Evolutionary conservation across 306 rosid species (phyloP).

Genomic region (Vigna mungo): DNA sequence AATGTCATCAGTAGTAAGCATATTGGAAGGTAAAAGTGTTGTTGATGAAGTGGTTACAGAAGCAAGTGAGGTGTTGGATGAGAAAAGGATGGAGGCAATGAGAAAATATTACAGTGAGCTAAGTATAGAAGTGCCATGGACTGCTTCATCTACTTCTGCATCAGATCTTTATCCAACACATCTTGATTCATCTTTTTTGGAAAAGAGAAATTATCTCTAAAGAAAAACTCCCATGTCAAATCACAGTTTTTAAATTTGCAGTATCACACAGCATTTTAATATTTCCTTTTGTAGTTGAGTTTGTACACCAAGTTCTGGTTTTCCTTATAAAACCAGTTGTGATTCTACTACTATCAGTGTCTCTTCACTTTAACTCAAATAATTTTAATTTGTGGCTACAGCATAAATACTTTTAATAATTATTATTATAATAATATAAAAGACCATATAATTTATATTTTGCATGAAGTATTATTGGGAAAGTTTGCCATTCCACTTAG

Average conservation of each 20-base stretch:
- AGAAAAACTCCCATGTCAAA: background rate
- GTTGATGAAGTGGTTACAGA: constrained; percentile 29
- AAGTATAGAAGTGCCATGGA: constrained; percentile 25
- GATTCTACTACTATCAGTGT: background rate
- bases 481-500: too few species aligned
- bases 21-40: constrained; percentile 41
- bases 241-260: too few species aligned
- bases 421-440: too few species aligned
- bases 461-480: too few species aligned
- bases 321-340: background rate
- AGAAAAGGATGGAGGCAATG: constrained; percentile 37
- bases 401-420: too few species aligned
- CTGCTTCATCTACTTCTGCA: constrained; percentile 35
- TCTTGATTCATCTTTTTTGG: constrained; percentile 42
- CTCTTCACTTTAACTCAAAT: too few species aligned
- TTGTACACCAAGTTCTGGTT: too few species aligned
- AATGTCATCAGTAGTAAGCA: constrained; percentile 49
- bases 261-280: too few species aligned
- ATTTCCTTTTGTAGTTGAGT: too few species aligned
- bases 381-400: too few species aligned
- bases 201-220: constrained; percentile 31
- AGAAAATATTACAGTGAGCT: background rate
- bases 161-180: constrained; percentile 35
- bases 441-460: too few species aligned
- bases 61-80: constrained; percentile 42